Percentiles rank a stretch among this genome's conserved stretches.
phyloP scores from a whole-genome alignment of 2,329 filamentous ascomycete species.

The Ophiocordyceps unilateralis region DNA sequence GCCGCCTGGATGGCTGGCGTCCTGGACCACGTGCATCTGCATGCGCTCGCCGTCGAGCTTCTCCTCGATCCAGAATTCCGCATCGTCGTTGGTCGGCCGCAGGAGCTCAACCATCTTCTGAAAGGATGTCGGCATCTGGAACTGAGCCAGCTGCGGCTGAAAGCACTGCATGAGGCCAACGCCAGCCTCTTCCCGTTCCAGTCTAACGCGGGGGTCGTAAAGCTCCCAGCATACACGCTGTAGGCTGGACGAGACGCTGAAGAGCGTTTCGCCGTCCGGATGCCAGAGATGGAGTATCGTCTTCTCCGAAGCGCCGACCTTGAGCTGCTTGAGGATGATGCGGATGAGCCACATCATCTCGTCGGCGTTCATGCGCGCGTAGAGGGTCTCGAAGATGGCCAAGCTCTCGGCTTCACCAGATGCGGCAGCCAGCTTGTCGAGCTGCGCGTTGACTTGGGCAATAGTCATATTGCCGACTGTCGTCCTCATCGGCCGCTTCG shows the following conservation, averaged over 20 bases:
- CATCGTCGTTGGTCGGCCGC: constrained; percentile 49
- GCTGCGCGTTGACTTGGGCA: constrained; percentile 70
- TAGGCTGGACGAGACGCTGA: constrained; percentile 81
- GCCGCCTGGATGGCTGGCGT: constrained; percentile 50
- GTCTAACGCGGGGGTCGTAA: constrained; percentile 50
- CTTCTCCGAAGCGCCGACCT: constrained; percentile 64
- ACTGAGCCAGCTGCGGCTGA: constrained; percentile 86
- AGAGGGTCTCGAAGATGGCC: constrained; percentile 68
- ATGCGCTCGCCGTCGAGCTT: constrained; percentile 95
- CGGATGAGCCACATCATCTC: constrained; percentile 91
- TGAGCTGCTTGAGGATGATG: constrained; percentile 71
- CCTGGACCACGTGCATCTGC: constrained; percentile 81
- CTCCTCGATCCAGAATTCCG: constrained; percentile 90
- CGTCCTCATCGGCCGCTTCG: constrained; percentile 62
- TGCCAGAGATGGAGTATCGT: constrained; percentile 77
- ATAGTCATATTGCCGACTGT: constrained; percentile 66
- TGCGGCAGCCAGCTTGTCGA: constrained; percentile 62
- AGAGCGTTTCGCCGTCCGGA: constrained; percentile 58
- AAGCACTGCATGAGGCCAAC: constrained; percentile 87
- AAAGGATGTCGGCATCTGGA: constrained; percentile 64
- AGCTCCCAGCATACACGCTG: constrained; percentile 91
- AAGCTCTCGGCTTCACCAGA: constrained; percentile 72
- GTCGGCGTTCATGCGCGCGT: constrained; percentile 79
- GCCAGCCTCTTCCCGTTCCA: constrained; percentile 59
- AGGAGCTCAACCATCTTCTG: constrained; percentile 59